Evolutionary conservation across 2,329 filamentous ascomycete species (phyloP).

Genomic region (Apiospora saccharicola): DNA sequence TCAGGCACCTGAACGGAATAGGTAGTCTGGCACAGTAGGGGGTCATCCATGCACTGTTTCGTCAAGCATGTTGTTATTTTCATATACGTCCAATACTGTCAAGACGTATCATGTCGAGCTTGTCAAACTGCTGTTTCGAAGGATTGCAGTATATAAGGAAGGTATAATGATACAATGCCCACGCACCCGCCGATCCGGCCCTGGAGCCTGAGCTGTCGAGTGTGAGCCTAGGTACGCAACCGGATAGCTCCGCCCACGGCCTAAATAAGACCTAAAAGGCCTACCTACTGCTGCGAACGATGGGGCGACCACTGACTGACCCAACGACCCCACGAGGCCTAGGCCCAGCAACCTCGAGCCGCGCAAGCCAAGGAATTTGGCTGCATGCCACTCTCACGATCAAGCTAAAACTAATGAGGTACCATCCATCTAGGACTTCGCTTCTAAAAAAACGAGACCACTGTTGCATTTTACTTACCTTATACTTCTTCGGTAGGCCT

Average conservation of each 20-base stretch:
- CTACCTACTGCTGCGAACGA: background rate
- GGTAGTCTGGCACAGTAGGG: background rate
- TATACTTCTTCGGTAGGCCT: background rate
- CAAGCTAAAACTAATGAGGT: constrained; percentile 2
- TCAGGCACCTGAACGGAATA: background rate
- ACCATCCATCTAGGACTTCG: background rate
- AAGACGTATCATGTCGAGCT: background rate
- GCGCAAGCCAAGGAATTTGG: constrained; percentile 15
- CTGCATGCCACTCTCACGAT: constrained; percentile 18
- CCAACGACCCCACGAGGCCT: constrained; percentile 15
- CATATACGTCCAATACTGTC: background rate
- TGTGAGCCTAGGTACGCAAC: background rate
- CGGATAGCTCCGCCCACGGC: constrained; percentile 9
- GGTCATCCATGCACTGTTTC: background rate
- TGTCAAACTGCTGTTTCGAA: background rate
- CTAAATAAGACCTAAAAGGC: background rate
- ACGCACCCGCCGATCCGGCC: background rate
- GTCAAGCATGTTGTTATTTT: background rate
- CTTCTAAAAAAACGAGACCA: background rate
- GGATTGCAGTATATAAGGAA: background rate
- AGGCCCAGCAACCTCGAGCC: background rate
- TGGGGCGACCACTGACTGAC: background rate
- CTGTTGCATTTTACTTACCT: background rate
- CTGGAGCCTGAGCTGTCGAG: background rate
- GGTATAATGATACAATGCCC: background rate